Conservation (phyloP, 2,329 filamentous ascomycete species). For the Ascochyta clinopodiicola region DNA sequence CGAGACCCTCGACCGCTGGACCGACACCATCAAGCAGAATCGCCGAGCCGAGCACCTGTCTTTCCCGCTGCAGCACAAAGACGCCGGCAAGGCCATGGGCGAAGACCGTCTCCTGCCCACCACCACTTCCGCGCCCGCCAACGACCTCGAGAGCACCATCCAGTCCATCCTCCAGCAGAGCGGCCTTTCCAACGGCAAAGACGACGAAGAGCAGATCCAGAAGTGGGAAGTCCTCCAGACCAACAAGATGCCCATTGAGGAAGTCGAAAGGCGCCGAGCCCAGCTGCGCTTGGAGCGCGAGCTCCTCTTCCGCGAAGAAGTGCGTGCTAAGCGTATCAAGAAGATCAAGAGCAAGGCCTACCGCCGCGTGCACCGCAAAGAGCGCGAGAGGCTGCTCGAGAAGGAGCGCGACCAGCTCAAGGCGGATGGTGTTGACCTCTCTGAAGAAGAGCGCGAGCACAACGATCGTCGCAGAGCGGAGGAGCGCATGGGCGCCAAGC, state of each 20-base stretch:
- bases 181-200: slow-evolving; percentile 71
- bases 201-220: slow-evolving; percentile 68
- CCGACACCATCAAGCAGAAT: slow-evolving; percentile 93
- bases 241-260: slow-evolving; percentile 74
- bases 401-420: slow-evolving; percentile 64
- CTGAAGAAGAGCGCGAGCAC: slow-evolving; percentile 69
- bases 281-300: slow-evolving; percentile 83
- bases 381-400: slow-evolving; percentile 66
- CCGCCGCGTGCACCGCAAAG: slow-evolving; percentile 87
- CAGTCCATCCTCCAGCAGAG: slow-evolving; percentile 89
- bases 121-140: slow-evolving; percentile 67
- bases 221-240: slow-evolving; percentile 73
- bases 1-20: slow-evolving; percentile 88
- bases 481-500: slow-evolving; percentile 83
- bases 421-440: slow-evolving; percentile 65
- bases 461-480: slow-evolving; percentile 79
- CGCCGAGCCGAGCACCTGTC: slow-evolving; percentile 87
- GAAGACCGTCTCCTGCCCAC: slow-evolving; percentile 70
- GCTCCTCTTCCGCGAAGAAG: slow-evolving; percentile 84
- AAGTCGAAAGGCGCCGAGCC: slow-evolving; percentile 73
- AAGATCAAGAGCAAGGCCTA: slow-evolving; percentile 99
- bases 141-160: slow-evolving; percentile 84
- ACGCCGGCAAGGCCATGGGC: slow-evolving; percentile 64
- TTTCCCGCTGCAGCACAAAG: slow-evolving; percentile 82
- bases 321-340: slow-evolving; percentile 89